phyloP scores from a whole-genome alignment of 2,329 filamentous ascomycete genomes.

The Cadophora luteo-olivacea region DNA sequence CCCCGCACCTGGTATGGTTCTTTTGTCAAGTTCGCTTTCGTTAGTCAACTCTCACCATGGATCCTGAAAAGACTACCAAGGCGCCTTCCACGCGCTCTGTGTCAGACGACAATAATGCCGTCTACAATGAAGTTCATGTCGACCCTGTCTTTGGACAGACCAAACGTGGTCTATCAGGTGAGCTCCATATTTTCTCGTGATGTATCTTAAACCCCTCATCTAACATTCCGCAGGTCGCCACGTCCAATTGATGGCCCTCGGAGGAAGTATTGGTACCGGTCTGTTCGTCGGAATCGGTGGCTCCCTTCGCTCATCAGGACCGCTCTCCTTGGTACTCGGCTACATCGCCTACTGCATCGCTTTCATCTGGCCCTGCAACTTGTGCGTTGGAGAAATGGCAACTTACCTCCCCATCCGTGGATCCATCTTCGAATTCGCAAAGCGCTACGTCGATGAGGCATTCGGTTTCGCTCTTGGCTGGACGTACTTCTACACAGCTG shows the following conservation, averaged over 20 bases:
- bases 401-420: conserved; percentile 21
- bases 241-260: conserved; percentile 22
- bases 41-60: conserved; percentile 12
- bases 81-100: conserved; percentile 14
- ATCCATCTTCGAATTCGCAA: conserved; percentile 20
- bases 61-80: conserved; percentile 16
- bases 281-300: conserved; percentile 24
- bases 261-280: conserved; percentile 18
- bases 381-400: conserved; percentile 21
- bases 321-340: conserved; percentile 19
- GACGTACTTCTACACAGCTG: conserved; percentile 23
- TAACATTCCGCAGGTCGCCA: conserved; percentile 13
- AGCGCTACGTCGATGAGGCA: conserved; percentile 21
- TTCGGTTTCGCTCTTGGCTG: conserved; percentile 21
- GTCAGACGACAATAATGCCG: neutral
- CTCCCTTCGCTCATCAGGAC: conserved; percentile 11
- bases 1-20: neutral
- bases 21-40: conserved; percentile 3
- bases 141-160: conserved; percentile 24
- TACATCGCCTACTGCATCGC: conserved; percentile 20
- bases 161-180: conserved; percentile 20
- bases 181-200: neutral
- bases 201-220: neutral
- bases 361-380: conserved; percentile 23
- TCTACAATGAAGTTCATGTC: conserved; percentile 2